phyloP scores from a whole-genome alignment of 495 filamentous ascomycete species.

The Penicillium psychrofluorescens region DNA sequence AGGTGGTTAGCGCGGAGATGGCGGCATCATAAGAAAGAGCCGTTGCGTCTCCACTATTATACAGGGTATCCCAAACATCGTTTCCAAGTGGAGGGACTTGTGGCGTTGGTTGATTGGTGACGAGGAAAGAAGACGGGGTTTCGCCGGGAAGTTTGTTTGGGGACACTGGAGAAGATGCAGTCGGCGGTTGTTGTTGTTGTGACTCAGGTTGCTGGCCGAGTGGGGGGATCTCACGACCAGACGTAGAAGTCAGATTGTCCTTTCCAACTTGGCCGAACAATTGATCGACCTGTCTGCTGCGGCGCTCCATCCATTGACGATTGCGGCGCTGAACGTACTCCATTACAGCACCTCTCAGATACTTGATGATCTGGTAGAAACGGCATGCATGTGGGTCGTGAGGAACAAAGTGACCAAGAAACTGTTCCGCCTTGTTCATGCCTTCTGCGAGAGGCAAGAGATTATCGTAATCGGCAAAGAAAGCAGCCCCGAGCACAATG shows the following conservation, averaged over 20 bases:
- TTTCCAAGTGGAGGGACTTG: conserved; percentile 8
- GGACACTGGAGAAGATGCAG: conserved; percentile 18
- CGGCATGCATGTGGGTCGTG: conserved; percentile 59
- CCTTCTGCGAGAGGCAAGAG: conserved; percentile 47
- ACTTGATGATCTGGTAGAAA: conserved; percentile 55
- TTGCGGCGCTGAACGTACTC: conserved; percentile 34
- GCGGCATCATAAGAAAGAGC: conserved; percentile 32
- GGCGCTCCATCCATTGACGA: conserved; percentile 28
- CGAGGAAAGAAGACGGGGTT: conserved; percentile 8
- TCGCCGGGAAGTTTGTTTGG: conserved; percentile 13
- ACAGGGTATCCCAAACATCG: conserved; percentile 30
- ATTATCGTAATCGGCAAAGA: conserved; percentile 58
- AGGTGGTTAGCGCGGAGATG: conserved; percentile 43
- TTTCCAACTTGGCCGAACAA: conserved; percentile 32
- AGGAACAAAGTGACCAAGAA: conserved; percentile 54
- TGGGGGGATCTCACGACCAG: conserved; percentile 8
- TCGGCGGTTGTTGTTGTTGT: conserved; percentile 7
- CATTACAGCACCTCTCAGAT: conserved; percentile 49
- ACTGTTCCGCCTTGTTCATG: conserved; percentile 51
- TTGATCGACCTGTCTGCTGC: conserved; percentile 33
- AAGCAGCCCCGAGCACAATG: conserved; percentile 59
- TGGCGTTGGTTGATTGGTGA: conserved; percentile 3
- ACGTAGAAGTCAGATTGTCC: conserved; percentile 7
- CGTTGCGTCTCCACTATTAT: conserved; percentile 17
- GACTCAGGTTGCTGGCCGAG: conserved; percentile 6